These are phyloP conservation scores for Trichoderma oligosporum DNA, from an alignment of 2,329 filamentous ascomycete genomes.

Conservation along the genomic window DNA sequence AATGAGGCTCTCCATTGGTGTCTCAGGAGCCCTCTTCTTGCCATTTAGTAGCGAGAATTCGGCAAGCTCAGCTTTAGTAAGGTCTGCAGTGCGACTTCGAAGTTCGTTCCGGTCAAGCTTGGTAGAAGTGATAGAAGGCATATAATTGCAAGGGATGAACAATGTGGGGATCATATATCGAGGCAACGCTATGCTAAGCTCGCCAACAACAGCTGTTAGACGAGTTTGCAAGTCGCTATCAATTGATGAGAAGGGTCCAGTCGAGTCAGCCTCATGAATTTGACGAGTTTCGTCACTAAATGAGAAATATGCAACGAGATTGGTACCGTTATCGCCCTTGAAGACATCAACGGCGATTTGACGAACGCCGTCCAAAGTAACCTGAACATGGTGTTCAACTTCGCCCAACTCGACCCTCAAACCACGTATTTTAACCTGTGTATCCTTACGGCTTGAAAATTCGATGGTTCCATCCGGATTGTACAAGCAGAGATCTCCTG, in stretches of 20 bases:
- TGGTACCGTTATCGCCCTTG: conserved; percentile 6
- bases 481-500: conserved; percentile 17
- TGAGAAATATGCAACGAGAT: conserved; percentile 13
- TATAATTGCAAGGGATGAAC: conserved; percentile 23
- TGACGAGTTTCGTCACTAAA: conserved; percentile 12
- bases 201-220: conserved; percentile 20
- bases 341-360: conserved; percentile 18
- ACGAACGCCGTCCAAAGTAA: not conserved
- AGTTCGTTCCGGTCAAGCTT: conserved; percentile 22
- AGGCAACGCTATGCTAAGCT: conserved; percentile 20
- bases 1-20: conserved; percentile 7
- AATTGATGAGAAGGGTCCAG: conserved; percentile 18
- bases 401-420: conserved; percentile 15
- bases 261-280: not conserved
- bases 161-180: conserved; percentile 24
- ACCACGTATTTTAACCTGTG: conserved; percentile 8
- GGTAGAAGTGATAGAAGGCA: conserved; percentile 23
- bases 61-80: not conserved
- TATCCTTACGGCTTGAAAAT: conserved; percentile 11
- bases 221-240: conserved; percentile 16
- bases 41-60: not conserved
- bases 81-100: not conserved
- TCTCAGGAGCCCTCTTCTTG: conserved; percentile 7
- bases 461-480: conserved; percentile 18
- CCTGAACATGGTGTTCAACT: conserved; percentile 14